A percentile compares a stretch with the other conserved stretches of the same genome.
These are phyloP conservation scores for Aspergillus ellipticus DNA, from an alignment of 495 filamentous ascomycete species.

Conservation along the genomic window DNA sequence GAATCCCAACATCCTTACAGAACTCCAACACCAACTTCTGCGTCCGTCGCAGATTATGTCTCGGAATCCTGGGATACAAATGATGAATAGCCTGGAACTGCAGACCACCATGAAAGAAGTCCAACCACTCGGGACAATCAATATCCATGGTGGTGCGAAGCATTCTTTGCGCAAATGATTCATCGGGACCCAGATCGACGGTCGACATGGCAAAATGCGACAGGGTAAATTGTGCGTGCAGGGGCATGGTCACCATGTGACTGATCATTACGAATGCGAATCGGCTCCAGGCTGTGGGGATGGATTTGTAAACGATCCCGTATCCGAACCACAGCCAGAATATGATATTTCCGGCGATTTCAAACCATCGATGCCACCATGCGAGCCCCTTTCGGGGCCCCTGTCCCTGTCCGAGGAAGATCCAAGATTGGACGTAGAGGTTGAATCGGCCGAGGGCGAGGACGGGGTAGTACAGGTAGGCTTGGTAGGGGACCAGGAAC, in stretches of 20 bases:
- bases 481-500: constrained; percentile 62
- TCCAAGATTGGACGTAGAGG: constrained; percentile 71
- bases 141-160: constrained; percentile 88
- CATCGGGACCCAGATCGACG: constrained; percentile 67
- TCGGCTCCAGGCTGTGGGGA: constrained; percentile 61
- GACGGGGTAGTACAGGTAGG: constrained; percentile 71
- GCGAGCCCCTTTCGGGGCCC: constrained; percentile 71
- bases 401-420: constrained; percentile 61
- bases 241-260: constrained; percentile 71
- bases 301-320: constrained; percentile 60
- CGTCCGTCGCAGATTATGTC: constrained; percentile 73
- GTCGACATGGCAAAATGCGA: constrained; percentile 90
- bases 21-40: constrained; percentile 76
- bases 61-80: constrained; percentile 73
- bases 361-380: constrained; percentile 76
- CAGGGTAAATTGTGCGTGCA: constrained; percentile 91
- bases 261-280: constrained; percentile 70
- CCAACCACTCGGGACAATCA: constrained; percentile 80
- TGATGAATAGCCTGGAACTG: constrained; percentile 89
- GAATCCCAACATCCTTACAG: constrained; percentile 75
- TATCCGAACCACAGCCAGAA: constrained; percentile 91
- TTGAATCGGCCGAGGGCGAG: constrained; percentile 78
- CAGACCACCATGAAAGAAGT: constrained; percentile 81
- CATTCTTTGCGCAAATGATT: constrained; percentile 87
- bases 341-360: constrained; percentile 66